Base-by-base conservation (phyloP, 75 land plant species). In the Cunninghamia lanceolata region DNA sequence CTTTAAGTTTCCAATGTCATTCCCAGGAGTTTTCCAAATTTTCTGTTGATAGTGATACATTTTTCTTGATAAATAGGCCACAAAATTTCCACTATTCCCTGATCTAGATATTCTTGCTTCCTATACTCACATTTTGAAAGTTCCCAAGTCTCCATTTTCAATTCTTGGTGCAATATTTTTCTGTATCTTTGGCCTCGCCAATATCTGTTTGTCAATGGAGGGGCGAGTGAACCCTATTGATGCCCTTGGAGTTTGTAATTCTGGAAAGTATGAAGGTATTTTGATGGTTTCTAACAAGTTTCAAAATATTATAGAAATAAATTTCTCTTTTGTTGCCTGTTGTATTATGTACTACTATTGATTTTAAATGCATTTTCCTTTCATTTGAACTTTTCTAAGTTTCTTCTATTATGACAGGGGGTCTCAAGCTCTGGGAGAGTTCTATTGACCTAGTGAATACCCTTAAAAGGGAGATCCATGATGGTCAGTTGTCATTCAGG, bases 401-500 rank as follows among this genome's bases (percentile, higher is more conserved):
- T n/a, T 16, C 32, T 43, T 73, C 25, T 36, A 11, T 76, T 68
- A 85, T 86, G 85, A 85, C 89, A 95, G 97, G 94, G 35, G 89
- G 74, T 52, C 52, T n/a, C n/a, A n/a, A n/a, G n/a, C n/a, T n/a
- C n/a, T n/a, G n/a, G n/a, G n/a, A n/a, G 30, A 88, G 97, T 86
- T 87, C 96, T 19, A 70, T 90, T 71, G 93, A 93, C 87, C 92
- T 94, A 78, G 92, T 95, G 5, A 93, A 92, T 89, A 90, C 89
- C 39, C 89, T 95, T 32, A 93, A 93, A 83, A 88, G 90, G 87
- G 97, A 95, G 78, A 90, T 94, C 77, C 92, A 93, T 68, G 97
- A 95, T 91, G 97, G 97, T 28, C 95, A 92, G 75, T 82, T 95
- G 82, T 93, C 93, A 74, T 95, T 95, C 77, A 94, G 97, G 82